phyloP scores from a whole-genome alignment of 768 basidiomycete genomes.

The Mrakia blollopis region DNA sequence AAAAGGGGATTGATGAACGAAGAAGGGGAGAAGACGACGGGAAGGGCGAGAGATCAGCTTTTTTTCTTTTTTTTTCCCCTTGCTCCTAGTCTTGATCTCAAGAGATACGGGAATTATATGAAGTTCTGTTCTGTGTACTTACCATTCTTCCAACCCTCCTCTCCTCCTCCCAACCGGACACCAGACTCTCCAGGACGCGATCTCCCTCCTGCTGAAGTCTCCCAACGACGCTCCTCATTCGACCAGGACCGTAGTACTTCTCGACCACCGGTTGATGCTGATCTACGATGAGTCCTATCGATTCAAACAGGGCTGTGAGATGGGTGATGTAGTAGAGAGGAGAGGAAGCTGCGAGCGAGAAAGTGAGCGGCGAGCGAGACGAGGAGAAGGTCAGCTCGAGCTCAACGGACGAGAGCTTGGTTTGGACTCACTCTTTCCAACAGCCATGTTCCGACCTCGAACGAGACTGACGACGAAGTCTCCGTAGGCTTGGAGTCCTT shows the following conservation, averaged over 20 bases:
- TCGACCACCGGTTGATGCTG: slow-evolving; percentile 97
- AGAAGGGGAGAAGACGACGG: background rate
- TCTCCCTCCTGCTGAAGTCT: slow-evolving; percentile 81
- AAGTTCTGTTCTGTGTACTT: no score
- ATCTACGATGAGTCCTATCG: slow-evolving; percentile 89
- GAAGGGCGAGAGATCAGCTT: background rate
- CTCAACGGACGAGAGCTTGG: slow-evolving; percentile 30
- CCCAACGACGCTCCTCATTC: slow-evolving; percentile 71
- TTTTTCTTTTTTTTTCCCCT: no score
- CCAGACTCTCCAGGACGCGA: slow-evolving; percentile 65
- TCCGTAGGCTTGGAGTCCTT: slow-evolving; percentile 87
- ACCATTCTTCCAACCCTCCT: slow-evolving; percentile 76
- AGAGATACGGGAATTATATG: no score
- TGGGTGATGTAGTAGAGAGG: slow-evolving; percentile 85
- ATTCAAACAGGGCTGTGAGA: slow-evolving; percentile 87
- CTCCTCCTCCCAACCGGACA: slow-evolving; percentile 89
- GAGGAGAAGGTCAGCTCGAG: slow-evolving; percentile 25
- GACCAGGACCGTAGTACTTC: slow-evolving; percentile 88
- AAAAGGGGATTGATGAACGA: background rate
- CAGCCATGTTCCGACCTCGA: slow-evolving; percentile 65
- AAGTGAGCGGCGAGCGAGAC: background rate
- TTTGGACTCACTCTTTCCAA: slow-evolving; percentile 65
- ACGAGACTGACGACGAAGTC: slow-evolving; percentile 89
- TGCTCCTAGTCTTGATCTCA: no score
- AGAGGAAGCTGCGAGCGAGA: slow-evolving; percentile 79